These are phyloP conservation scores for Silene noctiflora DNA, from an alignment of 179 eudicot species.

Conservation along the genomic window DNA sequence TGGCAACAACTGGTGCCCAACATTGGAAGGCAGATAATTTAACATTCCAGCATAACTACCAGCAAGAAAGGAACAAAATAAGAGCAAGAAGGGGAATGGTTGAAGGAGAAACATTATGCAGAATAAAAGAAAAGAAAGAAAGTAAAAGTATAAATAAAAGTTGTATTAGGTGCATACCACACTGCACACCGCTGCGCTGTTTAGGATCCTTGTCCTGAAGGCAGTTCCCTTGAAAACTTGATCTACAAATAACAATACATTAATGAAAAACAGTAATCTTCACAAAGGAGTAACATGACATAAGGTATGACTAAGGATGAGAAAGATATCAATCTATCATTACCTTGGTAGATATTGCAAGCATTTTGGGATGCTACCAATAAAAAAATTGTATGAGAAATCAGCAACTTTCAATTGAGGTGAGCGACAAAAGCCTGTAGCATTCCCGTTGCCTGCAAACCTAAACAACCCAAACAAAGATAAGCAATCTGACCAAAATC, in stretches of 20 bases:
- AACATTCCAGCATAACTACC: too few species aligned
- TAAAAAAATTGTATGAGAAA: slow-evolving; percentile 70
- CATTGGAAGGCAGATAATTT: too few species aligned
- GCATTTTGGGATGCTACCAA: slow-evolving; percentile 80
- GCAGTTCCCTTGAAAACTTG: slow-evolving; percentile 89
- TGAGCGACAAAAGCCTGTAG: slow-evolving; percentile 63
- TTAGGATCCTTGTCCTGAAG: slow-evolving; percentile 56
- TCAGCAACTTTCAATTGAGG: slow-evolving; percentile 68
- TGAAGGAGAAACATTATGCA: background rate
- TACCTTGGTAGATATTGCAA: slow-evolving; percentile 78
- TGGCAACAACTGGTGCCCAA: too few species aligned
- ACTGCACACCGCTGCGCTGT: slow-evolving; percentile 61
- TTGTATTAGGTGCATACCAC: slow-evolving; percentile 49
- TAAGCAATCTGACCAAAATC: background rate
- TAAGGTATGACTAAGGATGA: slow-evolving; percentile 1
- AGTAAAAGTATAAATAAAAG: background rate
- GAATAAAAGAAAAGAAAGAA: background rate
- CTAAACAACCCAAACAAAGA: slow-evolving; percentile 33
- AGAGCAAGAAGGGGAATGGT: too few species aligned
- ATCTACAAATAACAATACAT: slow-evolving; percentile 35
- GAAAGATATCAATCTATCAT: background rate
- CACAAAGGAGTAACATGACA: background rate
- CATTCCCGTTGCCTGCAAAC: slow-evolving; percentile 47
- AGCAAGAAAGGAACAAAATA: too few species aligned
- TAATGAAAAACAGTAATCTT: background rate